A percentile compares a stretch with the other conserved stretches of the same genome.
These are phyloP conservation scores for Ogataea salicorniae DNA, from an alignment of 805 yeast genomes.

Conservation along the genomic window DNA sequence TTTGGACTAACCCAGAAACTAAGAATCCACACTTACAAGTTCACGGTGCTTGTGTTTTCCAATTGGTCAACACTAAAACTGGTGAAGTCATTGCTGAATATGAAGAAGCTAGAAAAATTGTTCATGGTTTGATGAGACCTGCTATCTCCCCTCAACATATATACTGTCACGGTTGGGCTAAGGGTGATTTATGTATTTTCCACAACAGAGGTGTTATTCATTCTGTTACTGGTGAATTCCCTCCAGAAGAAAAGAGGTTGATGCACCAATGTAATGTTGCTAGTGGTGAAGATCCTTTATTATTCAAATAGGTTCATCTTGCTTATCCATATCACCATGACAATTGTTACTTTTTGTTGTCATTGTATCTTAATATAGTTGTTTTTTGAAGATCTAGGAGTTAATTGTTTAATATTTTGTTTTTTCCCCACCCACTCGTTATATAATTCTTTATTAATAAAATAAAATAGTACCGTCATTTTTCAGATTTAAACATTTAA, in stretches of 20 bases:
- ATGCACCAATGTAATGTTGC: conserved; percentile 96
- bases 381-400: neutral
- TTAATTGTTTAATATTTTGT: neutral
- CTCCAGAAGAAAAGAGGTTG: conserved; percentile 68
- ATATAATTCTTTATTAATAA: too few relatives aligned
- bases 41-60: conserved; percentile 82
- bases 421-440: too few relatives aligned
- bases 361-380: conserved; percentile 1
- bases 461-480: too few relatives aligned
- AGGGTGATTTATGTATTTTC: conserved; percentile 83
- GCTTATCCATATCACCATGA: neutral
- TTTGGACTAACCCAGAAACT: conserved; percentile 90
- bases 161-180: conserved; percentile 77
- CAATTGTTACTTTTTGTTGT: conserved; percentile 5
- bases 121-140: conserved; percentile 77
- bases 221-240: conserved; percentile 86
- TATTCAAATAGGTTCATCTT: conserved; percentile 4
- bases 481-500: too few relatives aligned
- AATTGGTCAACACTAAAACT: conserved; percentile 45
- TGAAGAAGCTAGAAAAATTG: conserved; percentile 67
- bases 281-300: conserved; percentile 63
- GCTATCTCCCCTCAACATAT: conserved; percentile 70
- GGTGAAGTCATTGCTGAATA: conserved; percentile 61
- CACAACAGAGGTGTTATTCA: conserved; percentile 90
- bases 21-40: conserved; percentile 78